Evolutionary conservation across 352 stramenopile species (phyloP), one percentile per base, ranked within the genome.

Genomic region (Phytophthora pseudosyringae): DNA sequence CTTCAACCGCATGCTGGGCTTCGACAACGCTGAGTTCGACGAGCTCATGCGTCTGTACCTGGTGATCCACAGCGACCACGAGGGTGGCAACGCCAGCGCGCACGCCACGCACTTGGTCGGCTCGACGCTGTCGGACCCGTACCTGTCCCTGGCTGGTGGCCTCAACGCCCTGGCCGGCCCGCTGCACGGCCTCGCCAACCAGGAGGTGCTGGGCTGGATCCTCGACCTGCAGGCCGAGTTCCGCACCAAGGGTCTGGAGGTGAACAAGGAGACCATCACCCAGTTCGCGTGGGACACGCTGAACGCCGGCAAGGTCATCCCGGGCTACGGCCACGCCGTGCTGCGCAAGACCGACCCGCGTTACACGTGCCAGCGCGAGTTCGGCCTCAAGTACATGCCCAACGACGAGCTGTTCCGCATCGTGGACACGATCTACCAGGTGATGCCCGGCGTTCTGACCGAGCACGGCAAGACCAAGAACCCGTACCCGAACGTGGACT

Each of bases 381-480:
- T 99, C 76, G 98, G 97, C 28, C 85, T 99, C 61, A 99, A 99
- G 88, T 98, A 99, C 90, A 98, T 99, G 91, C 97, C 97, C 18
- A 92, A 99, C 59, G 97, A 99, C 80, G 85, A 98, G 69, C 81
- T 99, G 28, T 99, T 99, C 92, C 98, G 98, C 76, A 98, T 99
- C 59, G 98, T 99, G 46, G 90, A 97, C 80, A 99, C 96, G 67
- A 99, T 99, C 76, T 99, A 99, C 85, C 84, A 98, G 76, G 97
- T 99, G 48, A 98, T 99, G 93, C 98, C 97, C 7, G 97, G 91
- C 62, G 97, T 99, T 43, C 86, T 99, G 52, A 99, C 95, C 28
- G 97, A 99, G 85, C 97, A 99, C 83, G 98, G 97, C 72, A 99
- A 99, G 91, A 98, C 98, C 54, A 98, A 98, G 83, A 99, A 99